Percentiles rank a stretch among this genome's conserved stretches.
Evolutionary conservation across 2,329 filamentous ascomycete species (phyloP).

Genomic region (Magnaporthiopsis poae): DNA sequence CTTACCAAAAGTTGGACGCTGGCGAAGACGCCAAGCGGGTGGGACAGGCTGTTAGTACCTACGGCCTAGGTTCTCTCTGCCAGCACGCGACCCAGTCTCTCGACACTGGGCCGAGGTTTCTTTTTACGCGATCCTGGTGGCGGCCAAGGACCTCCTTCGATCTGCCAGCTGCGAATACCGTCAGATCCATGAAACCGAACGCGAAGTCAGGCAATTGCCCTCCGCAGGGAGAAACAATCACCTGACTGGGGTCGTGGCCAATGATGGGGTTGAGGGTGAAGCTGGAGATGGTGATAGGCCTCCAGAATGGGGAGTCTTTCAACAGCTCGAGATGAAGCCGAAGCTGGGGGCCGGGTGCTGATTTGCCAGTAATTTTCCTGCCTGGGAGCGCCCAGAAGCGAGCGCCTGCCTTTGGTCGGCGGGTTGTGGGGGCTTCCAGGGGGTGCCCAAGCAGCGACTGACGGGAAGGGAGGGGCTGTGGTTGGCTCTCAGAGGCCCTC

Average conservation of each 20-base stretch:
- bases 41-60: background rate
- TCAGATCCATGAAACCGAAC: conserved; percentile 5
- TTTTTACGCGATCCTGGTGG: background rate
- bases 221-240: conserved; percentile 40
- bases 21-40: background rate
- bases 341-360: conserved; percentile 35
- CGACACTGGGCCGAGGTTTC: background rate
- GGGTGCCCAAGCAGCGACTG: background rate
- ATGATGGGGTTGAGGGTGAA: conserved; percentile 33
- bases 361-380: conserved; percentile 30
- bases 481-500: conserved; percentile 2
- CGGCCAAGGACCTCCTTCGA: background rate
- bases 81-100: background rate
- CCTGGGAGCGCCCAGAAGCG: background rate
- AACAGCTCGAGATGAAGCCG: conserved; percentile 26
- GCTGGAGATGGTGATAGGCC: conserved; percentile 44
- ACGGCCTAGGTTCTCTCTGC: background rate
- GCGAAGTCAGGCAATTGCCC: conserved; percentile 19
- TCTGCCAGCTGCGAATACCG: conserved; percentile 3
- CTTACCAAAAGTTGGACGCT: background rate
- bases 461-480: conserved; percentile 2
- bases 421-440: conserved; percentile 1
- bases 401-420: conserved; percentile 8
- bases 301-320: conserved; percentile 25
- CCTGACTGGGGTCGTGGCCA: conserved; percentile 40